These are phyloP conservation scores for Talaromyces piceae DNA, from an alignment of 2,329 filamentous ascomycete species.

Conservation along the genomic window DNA sequence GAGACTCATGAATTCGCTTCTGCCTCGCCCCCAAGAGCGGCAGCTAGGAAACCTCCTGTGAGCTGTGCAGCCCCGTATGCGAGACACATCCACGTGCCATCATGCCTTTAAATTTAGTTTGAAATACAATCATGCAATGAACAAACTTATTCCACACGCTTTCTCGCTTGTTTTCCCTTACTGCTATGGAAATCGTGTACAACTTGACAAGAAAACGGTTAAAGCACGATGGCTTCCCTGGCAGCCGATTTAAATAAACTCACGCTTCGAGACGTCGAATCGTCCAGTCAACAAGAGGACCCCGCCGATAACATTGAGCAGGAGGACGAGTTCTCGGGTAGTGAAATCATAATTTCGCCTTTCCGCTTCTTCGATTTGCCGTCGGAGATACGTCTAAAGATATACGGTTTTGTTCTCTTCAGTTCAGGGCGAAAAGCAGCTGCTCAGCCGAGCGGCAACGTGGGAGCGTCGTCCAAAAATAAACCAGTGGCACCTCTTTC, in stretches of 20 bases:
- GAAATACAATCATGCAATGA: conserved; percentile 2
- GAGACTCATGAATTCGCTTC: conserved; percentile 34
- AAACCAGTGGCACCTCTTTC: conserved; percentile 25
- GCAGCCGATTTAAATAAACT: conserved; percentile 18
- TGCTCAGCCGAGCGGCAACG: conserved; percentile 22
- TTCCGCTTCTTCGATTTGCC: conserved; percentile 49
- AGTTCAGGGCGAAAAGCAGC: conserved; percentile 22
- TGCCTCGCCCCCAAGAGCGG: conserved; percentile 44
- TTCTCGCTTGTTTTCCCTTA: conserved; percentile 11
- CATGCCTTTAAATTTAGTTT: conserved; percentile 8
- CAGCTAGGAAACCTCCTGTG: conserved; percentile 40
- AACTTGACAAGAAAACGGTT: conserved; percentile 2
- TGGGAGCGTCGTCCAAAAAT: conserved; percentile 31
- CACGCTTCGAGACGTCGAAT: conserved; percentile 17
- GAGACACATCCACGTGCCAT: conserved; percentile 30
- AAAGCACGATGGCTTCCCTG: conserved; percentile 15
- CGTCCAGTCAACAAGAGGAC: conserved; percentile 4
- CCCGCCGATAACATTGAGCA: conserved; percentile 14
- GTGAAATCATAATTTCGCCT: conserved; percentile 15
- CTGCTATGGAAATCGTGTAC: background rate
- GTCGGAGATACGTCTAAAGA: conserved; percentile 45
- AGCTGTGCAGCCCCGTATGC: conserved; percentile 43
- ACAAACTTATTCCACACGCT: conserved; percentile 14
- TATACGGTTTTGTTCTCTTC: conserved; percentile 42
- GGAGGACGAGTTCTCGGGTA: conserved; percentile 11